phyloP scores from a whole-genome alignment of 805 yeast species.

The Spathaspora passalidarum region DNA sequence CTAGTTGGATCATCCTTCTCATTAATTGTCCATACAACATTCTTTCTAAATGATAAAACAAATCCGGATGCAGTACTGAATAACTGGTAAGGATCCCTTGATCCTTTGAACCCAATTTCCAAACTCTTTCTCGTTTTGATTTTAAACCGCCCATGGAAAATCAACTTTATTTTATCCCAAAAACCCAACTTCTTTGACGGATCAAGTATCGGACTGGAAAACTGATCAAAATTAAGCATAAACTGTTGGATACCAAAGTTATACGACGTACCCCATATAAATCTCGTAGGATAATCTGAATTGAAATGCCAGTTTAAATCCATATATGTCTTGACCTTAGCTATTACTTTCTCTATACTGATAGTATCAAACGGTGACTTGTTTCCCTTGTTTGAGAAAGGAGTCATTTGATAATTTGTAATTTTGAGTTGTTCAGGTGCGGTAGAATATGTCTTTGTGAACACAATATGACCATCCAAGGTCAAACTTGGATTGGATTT shows the following conservation, averaged over 20 bases:
- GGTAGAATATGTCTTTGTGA: slow-evolving; percentile 61
- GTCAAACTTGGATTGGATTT: slow-evolving; percentile 19
- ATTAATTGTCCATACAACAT: slow-evolving; percentile 61
- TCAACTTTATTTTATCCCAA: slow-evolving; percentile 84
- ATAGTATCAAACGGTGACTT: slow-evolving; percentile 45
- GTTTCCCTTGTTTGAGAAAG: slow-evolving; percentile 1
- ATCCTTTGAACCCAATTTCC: slow-evolving; percentile 66
- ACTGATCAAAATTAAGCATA: slow-evolving; percentile 73
- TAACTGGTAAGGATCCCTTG: slow-evolving; percentile 74
- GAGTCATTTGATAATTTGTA: slow-evolving; percentile 49
- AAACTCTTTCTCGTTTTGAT: slow-evolving; percentile 49
- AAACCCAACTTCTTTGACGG: slow-evolving; percentile 83
- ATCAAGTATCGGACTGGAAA: slow-evolving; percentile 87
- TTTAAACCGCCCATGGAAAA: slow-evolving; percentile 68
- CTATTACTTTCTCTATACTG: slow-evolving; percentile 69
- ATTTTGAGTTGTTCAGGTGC: slow-evolving; percentile 55
- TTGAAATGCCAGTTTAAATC: slow-evolving; percentile 54
- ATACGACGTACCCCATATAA: slow-evolving; percentile 82
- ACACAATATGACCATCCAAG: slow-evolving; percentile 61
- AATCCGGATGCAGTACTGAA: slow-evolving; percentile 73
- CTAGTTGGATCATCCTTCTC: slow-evolving; percentile 64
- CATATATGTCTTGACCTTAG: slow-evolving; percentile 70
- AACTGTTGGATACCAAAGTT: slow-evolving; percentile 82
- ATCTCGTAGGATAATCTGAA: slow-evolving; percentile 57
- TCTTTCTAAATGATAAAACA: slow-evolving; percentile 63